Evolutionary conservation across 176 grass and related monocot species (phyloP).

Genomic region (Oryza australiensis): DNA sequence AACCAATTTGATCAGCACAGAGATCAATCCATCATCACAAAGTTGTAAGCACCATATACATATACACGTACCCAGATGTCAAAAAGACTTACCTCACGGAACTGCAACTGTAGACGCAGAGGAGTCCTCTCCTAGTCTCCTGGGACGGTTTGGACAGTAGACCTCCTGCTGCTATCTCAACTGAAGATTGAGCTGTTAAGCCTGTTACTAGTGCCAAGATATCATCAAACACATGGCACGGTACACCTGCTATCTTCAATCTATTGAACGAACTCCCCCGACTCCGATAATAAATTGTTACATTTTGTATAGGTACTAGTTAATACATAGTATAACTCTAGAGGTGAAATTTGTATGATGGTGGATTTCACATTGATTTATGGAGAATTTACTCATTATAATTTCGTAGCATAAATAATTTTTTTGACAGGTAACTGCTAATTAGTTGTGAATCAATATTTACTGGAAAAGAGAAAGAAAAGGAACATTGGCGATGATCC

Average conservation of each 20-base stretch:
- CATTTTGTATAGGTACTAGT: not conserved
- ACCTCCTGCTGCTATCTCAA: not conserved
- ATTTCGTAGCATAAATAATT: no score
- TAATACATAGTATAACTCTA: not conserved
- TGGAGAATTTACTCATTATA: no score
- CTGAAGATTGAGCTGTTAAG: no score
- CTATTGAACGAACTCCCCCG: not conserved
- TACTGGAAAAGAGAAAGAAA: not conserved
- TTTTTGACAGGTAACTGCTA: not conserved
- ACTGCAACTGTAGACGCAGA: no score
- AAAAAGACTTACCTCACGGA: not conserved
- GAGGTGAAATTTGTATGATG: not conserved
- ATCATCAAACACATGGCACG: not conserved
- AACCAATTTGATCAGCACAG: not conserved
- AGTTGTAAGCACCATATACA: not conserved
- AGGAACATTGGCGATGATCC: not conserved
- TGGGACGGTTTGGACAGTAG: no score
- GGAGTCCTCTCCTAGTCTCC: no score
- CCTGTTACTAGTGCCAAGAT: not conserved
- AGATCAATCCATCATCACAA: not conserved
- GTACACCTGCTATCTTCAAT: not conserved
- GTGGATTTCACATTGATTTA: not conserved
- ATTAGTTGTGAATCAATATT: not conserved
- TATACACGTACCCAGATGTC: not conserved
- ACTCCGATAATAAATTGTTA: not conserved